Conservation (phyloP, 495 filamentous ascomycete genomes). For the Halenospora varia region DNA sequence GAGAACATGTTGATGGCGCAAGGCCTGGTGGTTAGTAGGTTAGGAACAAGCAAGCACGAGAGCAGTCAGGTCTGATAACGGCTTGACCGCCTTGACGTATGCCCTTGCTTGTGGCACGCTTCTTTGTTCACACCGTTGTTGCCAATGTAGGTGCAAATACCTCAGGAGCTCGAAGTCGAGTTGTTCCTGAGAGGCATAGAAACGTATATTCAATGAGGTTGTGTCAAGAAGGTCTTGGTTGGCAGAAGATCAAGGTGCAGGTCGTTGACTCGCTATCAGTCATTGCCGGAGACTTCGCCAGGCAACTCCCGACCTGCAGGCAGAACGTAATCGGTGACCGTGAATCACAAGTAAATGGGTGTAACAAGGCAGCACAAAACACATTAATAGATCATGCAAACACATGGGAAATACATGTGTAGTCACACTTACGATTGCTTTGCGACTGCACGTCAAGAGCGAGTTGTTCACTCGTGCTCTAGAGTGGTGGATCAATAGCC, state of each 20-base stretch:
- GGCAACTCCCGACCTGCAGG: background rate
- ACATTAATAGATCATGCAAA: background rate
- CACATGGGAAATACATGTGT: no score
- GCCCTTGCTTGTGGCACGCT: background rate
- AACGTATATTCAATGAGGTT: background rate
- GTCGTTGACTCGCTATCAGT: background rate
- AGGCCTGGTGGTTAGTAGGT: background rate
- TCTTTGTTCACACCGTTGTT: background rate
- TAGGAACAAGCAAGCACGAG: background rate
- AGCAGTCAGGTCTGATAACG: slow-evolving; percentile 4
- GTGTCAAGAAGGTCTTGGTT: background rate
- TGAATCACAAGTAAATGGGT: background rate
- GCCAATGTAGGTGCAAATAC: no score
- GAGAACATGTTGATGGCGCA: slow-evolving; percentile 70
- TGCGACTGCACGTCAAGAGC: no score
- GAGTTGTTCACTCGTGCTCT: background rate
- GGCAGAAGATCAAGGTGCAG: background rate
- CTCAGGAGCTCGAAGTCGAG: no score
- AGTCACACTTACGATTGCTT: no score
- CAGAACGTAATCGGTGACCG: no score
- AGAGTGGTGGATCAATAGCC: background rate
- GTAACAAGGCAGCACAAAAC: background rate
- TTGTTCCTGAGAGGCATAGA: no score
- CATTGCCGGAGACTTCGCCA: background rate
- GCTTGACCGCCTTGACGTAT: background rate